Conservation (phyloP, 257 asterid genomes). For the Nicotiana attenuata region DNA sequence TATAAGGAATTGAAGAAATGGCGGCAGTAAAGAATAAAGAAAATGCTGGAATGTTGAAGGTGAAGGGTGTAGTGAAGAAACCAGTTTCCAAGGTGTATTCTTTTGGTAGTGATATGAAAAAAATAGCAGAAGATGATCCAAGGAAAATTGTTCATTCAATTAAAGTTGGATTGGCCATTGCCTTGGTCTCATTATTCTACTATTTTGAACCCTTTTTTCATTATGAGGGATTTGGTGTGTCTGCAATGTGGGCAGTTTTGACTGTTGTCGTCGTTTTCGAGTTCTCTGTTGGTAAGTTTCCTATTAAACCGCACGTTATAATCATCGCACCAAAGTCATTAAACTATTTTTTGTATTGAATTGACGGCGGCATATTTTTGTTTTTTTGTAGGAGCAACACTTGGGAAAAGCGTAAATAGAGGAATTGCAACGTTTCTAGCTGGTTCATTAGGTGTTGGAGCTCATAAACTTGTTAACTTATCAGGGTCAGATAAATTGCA, state of each 20-base stretch:
- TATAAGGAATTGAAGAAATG: background rate
- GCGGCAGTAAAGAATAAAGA: background rate
- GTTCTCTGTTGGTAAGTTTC: constrained; percentile 56
- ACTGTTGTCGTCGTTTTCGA: constrained; percentile 78
- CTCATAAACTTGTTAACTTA: constrained; percentile 45
- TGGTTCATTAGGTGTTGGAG: constrained; percentile 67
- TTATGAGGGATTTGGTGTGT: constrained; percentile 54
- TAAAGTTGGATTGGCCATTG: constrained; percentile 69
- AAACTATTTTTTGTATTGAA: too few relatives aligned
- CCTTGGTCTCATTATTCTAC: constrained; percentile 58
- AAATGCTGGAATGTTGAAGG: background rate
- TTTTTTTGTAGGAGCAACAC: constrained; percentile 55
- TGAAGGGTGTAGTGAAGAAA: background rate
- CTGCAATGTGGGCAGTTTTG: constrained; percentile 84
- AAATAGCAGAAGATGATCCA: constrained; percentile 57
- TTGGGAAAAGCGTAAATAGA: constrained; percentile 69
- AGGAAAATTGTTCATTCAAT: constrained; percentile 65
- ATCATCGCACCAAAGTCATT: background rate
- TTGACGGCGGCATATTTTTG: background rate
- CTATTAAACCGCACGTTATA: background rate
- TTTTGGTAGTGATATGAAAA: constrained; percentile 11
- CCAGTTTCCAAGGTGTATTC: background rate
- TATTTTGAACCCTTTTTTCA: constrained; percentile 48
- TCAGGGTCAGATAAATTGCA: constrained; percentile 46
- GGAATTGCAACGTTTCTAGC: constrained; percentile 69